Conservation (phyloP, 2,329 filamentous ascomycete species). For the Aspergillus candidus region DNA sequence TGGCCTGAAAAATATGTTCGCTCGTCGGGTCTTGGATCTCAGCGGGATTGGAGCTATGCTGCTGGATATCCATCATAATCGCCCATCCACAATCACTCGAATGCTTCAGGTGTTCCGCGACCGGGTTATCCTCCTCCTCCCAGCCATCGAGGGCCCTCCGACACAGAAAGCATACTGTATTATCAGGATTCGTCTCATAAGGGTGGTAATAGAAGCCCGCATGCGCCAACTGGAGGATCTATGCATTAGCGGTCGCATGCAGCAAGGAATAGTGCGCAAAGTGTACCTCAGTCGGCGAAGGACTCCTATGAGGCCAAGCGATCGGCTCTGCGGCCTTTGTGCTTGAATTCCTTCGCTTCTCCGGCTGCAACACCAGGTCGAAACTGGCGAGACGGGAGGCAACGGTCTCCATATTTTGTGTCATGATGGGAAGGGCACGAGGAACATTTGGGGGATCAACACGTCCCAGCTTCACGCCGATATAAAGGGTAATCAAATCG, state of each 20-base stretch:
- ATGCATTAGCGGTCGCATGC: neutral
- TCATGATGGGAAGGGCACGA: constrained; percentile 15
- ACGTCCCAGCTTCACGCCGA: no score
- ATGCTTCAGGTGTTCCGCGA: constrained; percentile 79
- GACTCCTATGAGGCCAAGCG: constrained; percentile 73
- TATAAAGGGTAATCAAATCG: neutral
- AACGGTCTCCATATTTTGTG: constrained; percentile 53
- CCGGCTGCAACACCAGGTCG: constrained; percentile 52
- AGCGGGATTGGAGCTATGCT: constrained; percentile 39
- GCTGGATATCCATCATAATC: constrained; percentile 58
- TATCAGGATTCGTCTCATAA: constrained; percentile 68
- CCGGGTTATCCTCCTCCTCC: constrained; percentile 78
- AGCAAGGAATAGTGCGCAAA: constrained; percentile 1
- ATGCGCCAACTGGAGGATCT: constrained; percentile 62
- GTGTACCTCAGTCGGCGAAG: constrained; percentile 59
- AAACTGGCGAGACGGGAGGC: constrained; percentile 79
- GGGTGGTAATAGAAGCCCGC: constrained; percentile 91
- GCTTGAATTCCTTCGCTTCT: constrained; percentile 65
- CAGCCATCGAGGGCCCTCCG: constrained; percentile 79
- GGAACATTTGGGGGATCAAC: constrained; percentile 7
- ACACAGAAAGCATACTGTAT: constrained; percentile 85
- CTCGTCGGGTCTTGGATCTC: constrained; percentile 66
- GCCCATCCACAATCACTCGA: constrained; percentile 83
- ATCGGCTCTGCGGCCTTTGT: constrained; percentile 50
- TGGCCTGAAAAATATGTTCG: constrained; percentile 65